A percentile compares a stretch with the other conserved stretches of the same genome.
Conservation (phyloP, 192 early-diverging fungal species). For the Haplosporangium gracile region DNA sequence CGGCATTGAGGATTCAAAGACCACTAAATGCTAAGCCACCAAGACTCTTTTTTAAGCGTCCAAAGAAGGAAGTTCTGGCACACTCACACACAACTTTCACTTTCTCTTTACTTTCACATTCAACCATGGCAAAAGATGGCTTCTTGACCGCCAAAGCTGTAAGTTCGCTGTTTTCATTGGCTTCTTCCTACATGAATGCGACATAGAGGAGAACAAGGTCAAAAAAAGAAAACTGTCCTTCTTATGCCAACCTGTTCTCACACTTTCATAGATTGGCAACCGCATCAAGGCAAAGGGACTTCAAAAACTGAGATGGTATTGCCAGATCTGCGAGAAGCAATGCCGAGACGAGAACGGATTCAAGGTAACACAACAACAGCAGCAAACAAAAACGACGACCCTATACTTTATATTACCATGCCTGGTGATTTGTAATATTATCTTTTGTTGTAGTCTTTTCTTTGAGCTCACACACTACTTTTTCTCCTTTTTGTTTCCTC, state of each 20-base stretch:
- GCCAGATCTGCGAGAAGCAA: conserved; percentile 93
- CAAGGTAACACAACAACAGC: conserved; percentile 63
- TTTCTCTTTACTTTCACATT: background rate
- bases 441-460: too few relatives aligned
- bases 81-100: background rate
- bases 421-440: too few relatives aligned
- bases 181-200: background rate
- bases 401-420: too few relatives aligned
- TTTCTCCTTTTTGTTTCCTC: background rate
- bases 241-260: background rate
- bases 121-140: conserved; percentile 74
- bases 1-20: background rate
- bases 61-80: background rate
- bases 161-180: background rate
- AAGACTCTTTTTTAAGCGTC: background rate
- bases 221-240: background rate
- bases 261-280: conserved; percentile 74
- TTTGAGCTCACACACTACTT: background rate
- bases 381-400: background rate
- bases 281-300: conserved; percentile 93
- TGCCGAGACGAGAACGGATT: conserved; percentile 97
- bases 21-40: conserved; percentile 10
- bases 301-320: conserved; percentile 91
- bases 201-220: background rate
- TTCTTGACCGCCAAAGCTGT: conserved; percentile 85